Evolutionary conservation across 345 rosid genomes (phyloP), one percentile per base, ranked within the genome.

Genomic region (Acer negundo): DNA sequence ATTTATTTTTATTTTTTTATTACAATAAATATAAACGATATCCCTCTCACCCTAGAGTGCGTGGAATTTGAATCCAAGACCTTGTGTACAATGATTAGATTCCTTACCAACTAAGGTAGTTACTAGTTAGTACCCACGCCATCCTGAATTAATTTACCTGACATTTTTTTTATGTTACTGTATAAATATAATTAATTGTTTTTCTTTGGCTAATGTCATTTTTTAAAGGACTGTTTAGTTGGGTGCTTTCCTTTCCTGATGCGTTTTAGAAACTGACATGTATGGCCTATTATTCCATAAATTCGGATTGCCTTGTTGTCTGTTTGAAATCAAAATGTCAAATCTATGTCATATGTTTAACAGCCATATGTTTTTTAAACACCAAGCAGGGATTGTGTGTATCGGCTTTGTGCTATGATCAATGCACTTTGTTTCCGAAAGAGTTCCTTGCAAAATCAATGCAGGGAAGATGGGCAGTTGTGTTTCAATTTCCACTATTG

Each of bases 371-470:
- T 16, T 10, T 6, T 13, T 28, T 49, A 42, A 28, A 12, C 8
- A n/a, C n/a, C 23, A 49, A 58, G 91, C 90, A 86, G 92, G 82
- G 87, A 86, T 82, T 72, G 90, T 88, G 93, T 90, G 91, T 90
- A 87, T 90, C 87, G 87, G 84, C 85, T 68, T 67, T 78, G 90
- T 83, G 88, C 85, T 24, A 73, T 2, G 0, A 42, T 49, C 10
- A 74, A 61, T 89, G 90, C 89, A 49, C 82, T 76, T 53, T 81
- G 90, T 75, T 67, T 55, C 86, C 82, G 87, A 88, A 89, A 87
- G 94, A 23, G 72, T 80, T 86, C 81, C 80, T 88, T 88, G 92
- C 92, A 8, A 88, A 6, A 88, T 77, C 1, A 46, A 73, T 1
- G 38, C 19, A 78, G 82, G 93, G 89, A 80, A 87, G 89, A 76